Percentiles rank a stretch among this genome's conserved stretches.
Conservation (phyloP, 1,139 yeast genomes). For the Lipomyces yarrowii region DNA sequence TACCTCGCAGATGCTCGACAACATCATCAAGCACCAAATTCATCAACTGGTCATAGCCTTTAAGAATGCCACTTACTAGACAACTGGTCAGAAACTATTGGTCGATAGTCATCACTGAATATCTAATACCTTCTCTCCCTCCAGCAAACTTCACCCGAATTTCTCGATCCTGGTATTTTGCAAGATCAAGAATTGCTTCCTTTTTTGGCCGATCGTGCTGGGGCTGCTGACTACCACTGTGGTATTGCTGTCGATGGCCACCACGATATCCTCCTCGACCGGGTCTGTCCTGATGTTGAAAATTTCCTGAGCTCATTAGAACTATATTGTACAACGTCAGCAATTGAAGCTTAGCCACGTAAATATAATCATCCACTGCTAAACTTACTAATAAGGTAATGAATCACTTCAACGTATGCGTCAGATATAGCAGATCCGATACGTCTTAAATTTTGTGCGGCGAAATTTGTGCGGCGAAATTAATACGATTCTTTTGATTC, state of each 20-base stretch:
- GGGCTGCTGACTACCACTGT: slow-evolving; percentile 13
- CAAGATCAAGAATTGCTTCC: slow-evolving; percentile 85
- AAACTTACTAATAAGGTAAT: not conserved
- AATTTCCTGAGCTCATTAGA: slow-evolving; percentile 5
- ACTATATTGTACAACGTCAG: not conserved
- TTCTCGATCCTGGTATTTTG: slow-evolving; percentile 71
- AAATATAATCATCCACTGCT: not conserved
- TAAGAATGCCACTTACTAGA: slow-evolving; percentile 69
- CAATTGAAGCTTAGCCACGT: not conserved
- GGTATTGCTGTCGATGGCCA: slow-evolving; percentile 16
- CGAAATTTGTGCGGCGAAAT: too few species aligned
- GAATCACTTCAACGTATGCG: not conserved
- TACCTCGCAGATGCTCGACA: slow-evolving; percentile 64
- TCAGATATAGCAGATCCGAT: not conserved
- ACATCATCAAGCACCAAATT: slow-evolving; percentile 88
- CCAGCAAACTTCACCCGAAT: slow-evolving; percentile 83
- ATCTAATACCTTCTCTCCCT: slow-evolving; percentile 59
- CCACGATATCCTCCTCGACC: slow-evolving; percentile 14
- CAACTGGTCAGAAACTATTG: not conserved
- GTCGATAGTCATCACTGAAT: not conserved
- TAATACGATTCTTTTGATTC: too few species aligned
- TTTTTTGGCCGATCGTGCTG: slow-evolving; percentile 71
- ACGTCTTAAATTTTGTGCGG: not conserved
- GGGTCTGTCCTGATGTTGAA: slow-evolving; percentile 1
- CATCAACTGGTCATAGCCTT: slow-evolving; percentile 92